Conservation (phyloP, 2,329 filamentous ascomycete genomes). For the Periconia sp. region DNA sequence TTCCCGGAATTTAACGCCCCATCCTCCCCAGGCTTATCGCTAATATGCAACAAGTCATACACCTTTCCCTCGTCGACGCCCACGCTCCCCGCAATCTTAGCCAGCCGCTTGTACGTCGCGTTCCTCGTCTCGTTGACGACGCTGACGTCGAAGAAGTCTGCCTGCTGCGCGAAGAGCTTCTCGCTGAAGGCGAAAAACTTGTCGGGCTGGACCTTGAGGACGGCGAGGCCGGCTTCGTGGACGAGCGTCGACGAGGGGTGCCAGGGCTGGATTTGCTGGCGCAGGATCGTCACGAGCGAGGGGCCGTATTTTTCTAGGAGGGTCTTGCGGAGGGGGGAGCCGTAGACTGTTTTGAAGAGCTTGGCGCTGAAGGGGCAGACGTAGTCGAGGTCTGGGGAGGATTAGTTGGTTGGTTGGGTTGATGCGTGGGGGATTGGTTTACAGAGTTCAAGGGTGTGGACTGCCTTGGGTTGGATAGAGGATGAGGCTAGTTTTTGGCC, state of each 20-base stretch:
- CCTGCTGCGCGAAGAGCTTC: slow-evolving; percentile 72
- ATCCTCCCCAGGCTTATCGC: slow-evolving; percentile 69
- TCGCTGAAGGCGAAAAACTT: slow-evolving; percentile 83
- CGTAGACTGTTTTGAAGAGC: slow-evolving; percentile 79
- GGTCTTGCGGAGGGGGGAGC: slow-evolving; percentile 64
- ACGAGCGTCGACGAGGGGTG: slow-evolving; percentile 75
- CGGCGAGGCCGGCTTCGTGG: slow-evolving; percentile 84
- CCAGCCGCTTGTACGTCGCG: slow-evolving; percentile 79
- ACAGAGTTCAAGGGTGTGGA: slow-evolving; percentile 63
- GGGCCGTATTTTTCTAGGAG: slow-evolving; percentile 67
- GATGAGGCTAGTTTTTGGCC: slow-evolving; percentile 69
- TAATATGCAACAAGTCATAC: slow-evolving; percentile 71
- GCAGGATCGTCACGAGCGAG: slow-evolving; percentile 78
- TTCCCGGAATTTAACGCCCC: slow-evolving; percentile 81
- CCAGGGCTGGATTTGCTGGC: slow-evolving; percentile 94
- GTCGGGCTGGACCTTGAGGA: slow-evolving; percentile 71
- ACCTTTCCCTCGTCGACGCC: slow-evolving; percentile 75
- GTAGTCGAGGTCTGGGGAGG: slow-evolving; percentile 77
- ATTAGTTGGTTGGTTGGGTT: neutral
- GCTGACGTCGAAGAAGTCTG: slow-evolving; percentile 81
- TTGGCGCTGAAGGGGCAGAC: slow-evolving; percentile 80
- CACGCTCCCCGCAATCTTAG: slow-evolving; percentile 71
- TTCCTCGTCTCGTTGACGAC: slow-evolving; percentile 87
- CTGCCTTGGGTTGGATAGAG: slow-evolving; percentile 48
- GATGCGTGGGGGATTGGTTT: slow-evolving; percentile 7